phyloP scores from a whole-genome alignment of 2,329 filamentous ascomycete species.

The Stemphylium lycopersici region DNA sequence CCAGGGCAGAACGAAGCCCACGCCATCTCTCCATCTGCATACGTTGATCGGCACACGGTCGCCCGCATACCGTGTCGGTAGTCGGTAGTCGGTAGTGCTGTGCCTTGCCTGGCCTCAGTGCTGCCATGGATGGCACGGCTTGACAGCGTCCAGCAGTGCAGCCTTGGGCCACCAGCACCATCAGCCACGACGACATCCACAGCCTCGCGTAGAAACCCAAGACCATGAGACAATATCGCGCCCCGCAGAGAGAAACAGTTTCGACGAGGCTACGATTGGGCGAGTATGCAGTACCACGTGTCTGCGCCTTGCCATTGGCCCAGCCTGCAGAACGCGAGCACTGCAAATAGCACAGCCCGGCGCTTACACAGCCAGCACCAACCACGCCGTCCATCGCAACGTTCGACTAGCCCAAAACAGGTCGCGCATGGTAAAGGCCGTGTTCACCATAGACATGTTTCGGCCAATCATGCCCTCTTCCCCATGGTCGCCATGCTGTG shows the following conservation, averaged over 20 bases:
- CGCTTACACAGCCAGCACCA: slow-evolving; percentile 41
- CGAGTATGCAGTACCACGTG: slow-evolving; percentile 33
- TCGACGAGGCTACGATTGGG: slow-evolving; percentile 31
- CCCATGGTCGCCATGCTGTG: slow-evolving; percentile 40
- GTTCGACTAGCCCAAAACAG: slow-evolving; percentile 30
- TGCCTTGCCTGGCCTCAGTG: too few relatives aligned
- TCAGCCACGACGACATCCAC: slow-evolving; percentile 13
- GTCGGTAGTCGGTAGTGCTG: too few relatives aligned
- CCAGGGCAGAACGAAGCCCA: too few relatives aligned
- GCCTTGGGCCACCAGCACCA: too few relatives aligned
- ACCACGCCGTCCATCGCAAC: slow-evolving; percentile 35
- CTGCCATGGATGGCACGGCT: too few relatives aligned
- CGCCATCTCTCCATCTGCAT: too few relatives aligned
- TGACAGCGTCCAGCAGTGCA: too few relatives aligned
- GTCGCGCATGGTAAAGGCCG: slow-evolving; percentile 25
- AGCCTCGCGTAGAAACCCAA: slow-evolving; percentile 2
- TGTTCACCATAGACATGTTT: slow-evolving; percentile 19
- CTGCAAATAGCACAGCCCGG: slow-evolving; percentile 41
- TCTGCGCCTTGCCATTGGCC: slow-evolving; percentile 34
- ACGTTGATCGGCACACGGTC: too few relatives aligned
- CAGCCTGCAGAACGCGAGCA: slow-evolving; percentile 22
- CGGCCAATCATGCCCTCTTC: slow-evolving; percentile 37
- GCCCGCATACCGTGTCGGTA: too few relatives aligned
- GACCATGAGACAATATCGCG: slow-evolving; percentile 12
- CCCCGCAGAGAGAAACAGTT: slow-evolving; percentile 3